Base-by-base conservation (phyloP, 306 rosid species). In the Carpinus fangiana region DNA sequence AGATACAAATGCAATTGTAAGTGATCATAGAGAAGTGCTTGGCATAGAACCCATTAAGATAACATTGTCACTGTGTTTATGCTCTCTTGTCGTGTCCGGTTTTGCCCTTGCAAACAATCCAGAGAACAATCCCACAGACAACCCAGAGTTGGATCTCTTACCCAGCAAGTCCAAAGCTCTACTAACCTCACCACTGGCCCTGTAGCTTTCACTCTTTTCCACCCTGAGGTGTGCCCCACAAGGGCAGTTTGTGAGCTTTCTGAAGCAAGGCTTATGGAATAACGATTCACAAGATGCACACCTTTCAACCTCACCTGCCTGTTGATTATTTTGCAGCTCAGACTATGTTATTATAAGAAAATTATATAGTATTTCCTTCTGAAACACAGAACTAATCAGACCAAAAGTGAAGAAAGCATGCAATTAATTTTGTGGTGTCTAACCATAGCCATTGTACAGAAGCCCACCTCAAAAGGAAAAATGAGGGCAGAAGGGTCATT, bases 1-100 rank as follows among this genome's bases (percentile, higher is more conserved):
- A 56, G 73, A 78, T 59, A 77, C 82, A 80, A 47, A 16, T 64
- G 78, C 51, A 47, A 48, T 34, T 65, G 66, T 57, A 72, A 12
- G 67, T 31, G 75, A 54, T 89, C 84, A 95, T 41, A 95, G 78
- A 75, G 89, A 75, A 61, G 79, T 84, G 83, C 89, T 78, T 31
- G 99, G 99, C 72, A 95, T 82, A 53, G 98, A 91, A 82, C 96
- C 98, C 99, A 93, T 91, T 64, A 91, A 79, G 75, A 95, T 85
- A 80, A 89, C 80, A 82, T 91, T 91, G 76, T 88, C 97, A 12
- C 59, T 6, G 7, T 88, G 91, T 81, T 77, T 90, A 53, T 76
- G 90, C 56, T 82, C 91, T 50, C 75, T 81, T 20, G 18, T 73
- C 69, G 77, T 86, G 18, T 86, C 89, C 3, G 86, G 78, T 75